Conservation (phyloP, 2,329 filamentous ascomycete genomes). For the Elsinoe necatrix region DNA sequence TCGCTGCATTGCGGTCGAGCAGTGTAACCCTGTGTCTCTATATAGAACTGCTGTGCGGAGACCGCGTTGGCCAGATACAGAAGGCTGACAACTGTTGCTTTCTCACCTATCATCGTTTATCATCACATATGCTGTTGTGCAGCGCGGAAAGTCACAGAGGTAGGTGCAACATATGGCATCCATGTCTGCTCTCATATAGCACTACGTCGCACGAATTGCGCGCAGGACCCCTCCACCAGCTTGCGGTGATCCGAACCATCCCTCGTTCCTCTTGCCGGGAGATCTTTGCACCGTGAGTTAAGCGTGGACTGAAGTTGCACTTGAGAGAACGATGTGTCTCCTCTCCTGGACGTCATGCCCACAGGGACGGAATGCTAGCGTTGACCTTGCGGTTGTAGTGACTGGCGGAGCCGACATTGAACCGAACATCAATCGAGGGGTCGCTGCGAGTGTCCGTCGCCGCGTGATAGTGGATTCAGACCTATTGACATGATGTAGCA, state of each 20-base stretch:
- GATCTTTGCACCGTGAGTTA: neutral
- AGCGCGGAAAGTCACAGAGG: too few relatives aligned
- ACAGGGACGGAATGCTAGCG: neutral
- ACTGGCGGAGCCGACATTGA: neutral
- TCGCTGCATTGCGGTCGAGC: conserved; percentile 26
- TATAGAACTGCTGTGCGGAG: conserved; percentile 29
- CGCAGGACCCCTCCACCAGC: neutral
- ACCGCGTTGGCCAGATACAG: neutral
- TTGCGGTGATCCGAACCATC: neutral
- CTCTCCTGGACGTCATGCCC: neutral
- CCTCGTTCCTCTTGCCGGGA: neutral
- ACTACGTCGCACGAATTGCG: neutral
- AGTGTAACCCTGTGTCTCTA: conserved; percentile 26
- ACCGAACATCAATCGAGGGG: neutral
- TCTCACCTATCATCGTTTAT: too few relatives aligned
- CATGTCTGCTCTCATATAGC: too few relatives aligned
- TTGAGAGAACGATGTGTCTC: neutral
- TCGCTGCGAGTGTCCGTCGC: neutral
- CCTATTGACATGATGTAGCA: too few relatives aligned
- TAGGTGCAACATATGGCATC: too few relatives aligned
- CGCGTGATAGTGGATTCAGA: too few relatives aligned
- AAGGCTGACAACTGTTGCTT: neutral
- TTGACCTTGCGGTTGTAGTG: neutral
- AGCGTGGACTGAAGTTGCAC: neutral
- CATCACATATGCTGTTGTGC: too few relatives aligned